Evolutionary conservation across 2,329 filamentous ascomycete genomes (phyloP).

Genomic region (Conoideocrella luteorostrata): DNA sequence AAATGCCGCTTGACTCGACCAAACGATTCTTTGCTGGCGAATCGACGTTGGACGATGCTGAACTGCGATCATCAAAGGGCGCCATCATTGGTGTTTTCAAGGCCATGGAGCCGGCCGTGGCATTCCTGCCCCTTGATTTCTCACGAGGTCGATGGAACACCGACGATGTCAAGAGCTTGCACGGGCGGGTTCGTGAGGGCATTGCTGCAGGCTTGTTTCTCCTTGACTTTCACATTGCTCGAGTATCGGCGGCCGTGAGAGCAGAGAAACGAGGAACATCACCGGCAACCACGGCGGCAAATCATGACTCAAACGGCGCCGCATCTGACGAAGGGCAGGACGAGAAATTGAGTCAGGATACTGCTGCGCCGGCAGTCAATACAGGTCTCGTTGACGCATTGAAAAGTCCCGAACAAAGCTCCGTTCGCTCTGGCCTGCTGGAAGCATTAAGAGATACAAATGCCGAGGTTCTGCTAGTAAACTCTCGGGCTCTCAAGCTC

Average conservation of each 20-base stretch:
- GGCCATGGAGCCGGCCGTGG: slow-evolving; percentile 30
- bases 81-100: slow-evolving; percentile 30
- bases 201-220: slow-evolving; percentile 28
- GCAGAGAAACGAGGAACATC: slow-evolving; percentile 10
- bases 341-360: slow-evolving; percentile 16
- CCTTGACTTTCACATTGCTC: slow-evolving; percentile 36
- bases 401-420: slow-evolving; percentile 28
- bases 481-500: slow-evolving; percentile 18
- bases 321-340: slow-evolving; percentile 7
- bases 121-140: slow-evolving; percentile 40
- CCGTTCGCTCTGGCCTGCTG: slow-evolving; percentile 24
- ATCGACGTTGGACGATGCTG: slow-evolving; percentile 16
- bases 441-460: slow-evolving; percentile 25
- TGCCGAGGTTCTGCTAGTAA: slow-evolving; percentile 17
- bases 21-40: slow-evolving; percentile 15
- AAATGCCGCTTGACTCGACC: slow-evolving; percentile 25
- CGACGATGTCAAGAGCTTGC: slow-evolving; percentile 33
- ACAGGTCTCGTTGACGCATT: slow-evolving; percentile 30
- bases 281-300: background rate
- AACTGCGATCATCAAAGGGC: slow-evolving; percentile 21
- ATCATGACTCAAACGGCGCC: background rate
- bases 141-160: slow-evolving; percentile 39
- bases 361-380: slow-evolving; percentile 15
- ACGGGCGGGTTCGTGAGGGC: slow-evolving; percentile 28
- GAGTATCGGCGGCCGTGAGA: slow-evolving; percentile 17